A percentile compares a stretch with the other conserved stretches of the same genome.
Evolutionary conservation across 108 stramenopile species (phyloP).

Genomic region (Cylindrotheca closterium): DNA sequence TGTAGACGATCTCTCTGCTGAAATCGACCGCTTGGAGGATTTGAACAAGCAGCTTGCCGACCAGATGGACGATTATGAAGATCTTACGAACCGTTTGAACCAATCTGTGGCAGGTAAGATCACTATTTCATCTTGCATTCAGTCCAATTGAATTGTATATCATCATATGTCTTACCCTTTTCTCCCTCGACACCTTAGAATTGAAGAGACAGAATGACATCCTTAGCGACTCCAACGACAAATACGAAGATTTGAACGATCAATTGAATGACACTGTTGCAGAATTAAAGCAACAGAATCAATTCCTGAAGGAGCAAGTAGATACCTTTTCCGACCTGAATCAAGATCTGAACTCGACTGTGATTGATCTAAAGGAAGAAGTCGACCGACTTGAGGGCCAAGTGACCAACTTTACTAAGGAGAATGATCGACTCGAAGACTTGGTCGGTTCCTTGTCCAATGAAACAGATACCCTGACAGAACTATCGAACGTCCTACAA

Average conservation of each 20-base stretch:
- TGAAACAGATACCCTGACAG: conserved; percentile 9
- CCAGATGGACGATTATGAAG: conserved; percentile 8
- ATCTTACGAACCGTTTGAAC: not conserved
- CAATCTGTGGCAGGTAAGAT: not conserved
- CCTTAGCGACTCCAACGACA: not conserved
- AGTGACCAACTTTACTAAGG: conserved; percentile 13
- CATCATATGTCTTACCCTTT: not conserved
- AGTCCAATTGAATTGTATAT: too few species aligned
- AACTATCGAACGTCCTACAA: conserved; percentile 2
- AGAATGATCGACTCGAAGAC: conserved; percentile 21
- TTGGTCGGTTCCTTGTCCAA: conserved; percentile 4
- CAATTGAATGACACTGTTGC: not conserved
- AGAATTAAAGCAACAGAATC: not conserved
- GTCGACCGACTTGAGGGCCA: conserved; percentile 16
- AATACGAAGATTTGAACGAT: not conserved
- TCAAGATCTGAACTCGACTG: conserved; percentile 22
- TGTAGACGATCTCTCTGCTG: conserved; percentile 25
- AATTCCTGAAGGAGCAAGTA: not conserved
- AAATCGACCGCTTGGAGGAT: conserved; percentile 24
- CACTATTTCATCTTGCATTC: too few species aligned
- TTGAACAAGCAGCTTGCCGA: conserved; percentile 22
- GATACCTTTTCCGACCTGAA: conserved; percentile 20
- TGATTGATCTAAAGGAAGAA: conserved; percentile 11
- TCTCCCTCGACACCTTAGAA: not conserved
- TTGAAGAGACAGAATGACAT: not conserved